phyloP scores from a whole-genome alignment of 202 grass and related monocot species.

The Dendrocalamus latiflorus region DNA sequence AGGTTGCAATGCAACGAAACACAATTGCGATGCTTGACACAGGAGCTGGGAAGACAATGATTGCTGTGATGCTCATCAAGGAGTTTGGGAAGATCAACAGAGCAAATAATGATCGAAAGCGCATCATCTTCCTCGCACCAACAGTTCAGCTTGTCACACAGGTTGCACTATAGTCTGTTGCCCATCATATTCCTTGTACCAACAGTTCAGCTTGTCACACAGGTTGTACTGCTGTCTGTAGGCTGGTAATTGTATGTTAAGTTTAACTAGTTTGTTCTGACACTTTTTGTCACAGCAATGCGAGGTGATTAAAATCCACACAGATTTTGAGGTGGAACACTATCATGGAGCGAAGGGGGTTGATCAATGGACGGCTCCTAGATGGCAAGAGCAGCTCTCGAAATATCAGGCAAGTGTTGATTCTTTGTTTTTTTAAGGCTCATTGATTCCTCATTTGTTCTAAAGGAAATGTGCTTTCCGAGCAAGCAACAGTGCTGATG shows the following conservation, averaged over 20 bases:
- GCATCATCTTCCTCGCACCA: conserved; percentile 73
- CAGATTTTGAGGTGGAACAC: conserved; percentile 61
- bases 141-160: conserved; percentile 74
- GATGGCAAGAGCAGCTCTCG: conserved; percentile 64
- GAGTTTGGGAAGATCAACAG: conserved; percentile 36
- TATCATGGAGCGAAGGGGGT: conserved; percentile 72
- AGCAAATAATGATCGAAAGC: conserved; percentile 32
- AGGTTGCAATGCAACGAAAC: conserved; percentile 56
- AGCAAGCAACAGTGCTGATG: not conserved
- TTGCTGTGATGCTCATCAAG: conserved; percentile 84
- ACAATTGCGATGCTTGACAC: conserved; percentile 89
- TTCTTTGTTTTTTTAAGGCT: not conserved
- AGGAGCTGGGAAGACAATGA: conserved; percentile 81
- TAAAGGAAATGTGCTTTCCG: conserved; percentile 1
- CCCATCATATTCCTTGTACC: conserved; percentile 70
- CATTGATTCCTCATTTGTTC: not conserved
- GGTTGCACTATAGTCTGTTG: not conserved
- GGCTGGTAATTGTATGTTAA: not conserved
- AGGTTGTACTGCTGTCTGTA: conserved; percentile 38
- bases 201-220: conserved; percentile 68
- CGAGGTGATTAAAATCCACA: conserved; percentile 62
- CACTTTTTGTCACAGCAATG: conserved; percentile 59
- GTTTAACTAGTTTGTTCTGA: not conserved
- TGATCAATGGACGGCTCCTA: conserved; percentile 62
- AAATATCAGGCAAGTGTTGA: conserved; percentile 54